Conservation (phyloP, 1,139 yeast genomes). For the Debaryomyces singareniensis region DNA sequence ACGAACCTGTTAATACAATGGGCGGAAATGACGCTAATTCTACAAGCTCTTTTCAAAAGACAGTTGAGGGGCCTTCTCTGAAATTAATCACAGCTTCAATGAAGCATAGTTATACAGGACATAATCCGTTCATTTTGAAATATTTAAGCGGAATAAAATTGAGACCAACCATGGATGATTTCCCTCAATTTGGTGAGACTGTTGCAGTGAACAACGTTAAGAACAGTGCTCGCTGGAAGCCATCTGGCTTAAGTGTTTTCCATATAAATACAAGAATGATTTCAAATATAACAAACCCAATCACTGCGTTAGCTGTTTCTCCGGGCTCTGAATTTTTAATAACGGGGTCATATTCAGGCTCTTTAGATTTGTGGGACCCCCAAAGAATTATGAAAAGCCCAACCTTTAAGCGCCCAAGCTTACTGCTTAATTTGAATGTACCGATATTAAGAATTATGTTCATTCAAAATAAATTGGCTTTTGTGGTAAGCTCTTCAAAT, state of each 20-base stretch:
- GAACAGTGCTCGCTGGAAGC: no score
- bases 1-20: constrained; percentile 10
- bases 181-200: constrained; percentile 58
- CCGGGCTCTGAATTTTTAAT: constrained; percentile 65
- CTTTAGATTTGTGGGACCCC: constrained; percentile 73
- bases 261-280: constrained; percentile 29
- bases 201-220: background rate
- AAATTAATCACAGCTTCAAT: constrained; percentile 33
- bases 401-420: constrained; percentile 48
- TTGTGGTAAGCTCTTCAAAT: constrained; percentile 63
- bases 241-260: constrained; percentile 52
- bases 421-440: constrained; percentile 42
- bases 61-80: constrained; percentile 28
- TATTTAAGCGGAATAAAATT: constrained; percentile 49
- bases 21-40: constrained; percentile 4
- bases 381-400: constrained; percentile 59
- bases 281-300: constrained; percentile 22
- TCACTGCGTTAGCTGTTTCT: constrained; percentile 52
- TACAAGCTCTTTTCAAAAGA: constrained; percentile 18
- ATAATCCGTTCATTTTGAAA: constrained; percentile 55
- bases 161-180: constrained; percentile 53
- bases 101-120: constrained; percentile 59
- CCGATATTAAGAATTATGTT: constrained; percentile 45
- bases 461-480: constrained; percentile 55
- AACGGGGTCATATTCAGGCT: constrained; percentile 74